Conservation (phyloP, 2,329 filamentous ascomycete species). For the Penicillium capsulatum region DNA sequence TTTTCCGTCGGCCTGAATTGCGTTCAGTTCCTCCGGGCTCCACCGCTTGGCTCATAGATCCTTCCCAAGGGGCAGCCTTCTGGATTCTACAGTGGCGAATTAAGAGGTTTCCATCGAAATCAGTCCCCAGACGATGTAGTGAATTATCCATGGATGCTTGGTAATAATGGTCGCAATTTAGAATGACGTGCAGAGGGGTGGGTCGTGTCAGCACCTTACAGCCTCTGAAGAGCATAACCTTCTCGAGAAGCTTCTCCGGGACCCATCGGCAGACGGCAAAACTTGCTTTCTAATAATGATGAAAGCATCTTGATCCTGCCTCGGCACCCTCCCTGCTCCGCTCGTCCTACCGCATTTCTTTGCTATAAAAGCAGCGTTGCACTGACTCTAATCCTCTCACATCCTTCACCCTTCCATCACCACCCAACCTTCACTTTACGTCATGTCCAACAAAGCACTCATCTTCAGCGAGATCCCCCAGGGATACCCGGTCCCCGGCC, state of each 20-base stretch:
- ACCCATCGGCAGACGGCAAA: conserved; percentile 8
- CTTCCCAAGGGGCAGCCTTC: not conserved
- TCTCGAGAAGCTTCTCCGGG: conserved; percentile 28
- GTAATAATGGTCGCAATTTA: not conserved
- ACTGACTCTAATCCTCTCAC: not conserved
- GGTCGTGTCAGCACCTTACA: conserved; percentile 10
- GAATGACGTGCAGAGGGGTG: conserved; percentile 7
- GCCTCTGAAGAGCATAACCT: conserved; percentile 10
- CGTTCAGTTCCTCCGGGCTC: conserved; percentile 20
- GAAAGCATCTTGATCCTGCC: conserved; percentile 11
- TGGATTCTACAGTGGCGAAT: no score
- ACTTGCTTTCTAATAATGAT: conserved; percentile 22
- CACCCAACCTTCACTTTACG: conserved; percentile 11
- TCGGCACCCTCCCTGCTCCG: conserved; percentile 21
- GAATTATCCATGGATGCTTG: no score
- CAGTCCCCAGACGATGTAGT: no score
- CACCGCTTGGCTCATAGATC: conserved; percentile 7
- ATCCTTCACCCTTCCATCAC: not conserved
- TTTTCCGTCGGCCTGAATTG: conserved; percentile 19
- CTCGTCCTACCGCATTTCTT: conserved; percentile 11
- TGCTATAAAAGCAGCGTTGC: conserved; percentile 10
- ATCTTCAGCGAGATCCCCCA: conserved; percentile 67
- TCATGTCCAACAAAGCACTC: conserved; percentile 63
- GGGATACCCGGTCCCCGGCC: conserved; percentile 63
- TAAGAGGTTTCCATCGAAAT: no score